Conservation (phyloP, 805 yeast species). For the Sungouiozyma ichnusensis region DNA sequence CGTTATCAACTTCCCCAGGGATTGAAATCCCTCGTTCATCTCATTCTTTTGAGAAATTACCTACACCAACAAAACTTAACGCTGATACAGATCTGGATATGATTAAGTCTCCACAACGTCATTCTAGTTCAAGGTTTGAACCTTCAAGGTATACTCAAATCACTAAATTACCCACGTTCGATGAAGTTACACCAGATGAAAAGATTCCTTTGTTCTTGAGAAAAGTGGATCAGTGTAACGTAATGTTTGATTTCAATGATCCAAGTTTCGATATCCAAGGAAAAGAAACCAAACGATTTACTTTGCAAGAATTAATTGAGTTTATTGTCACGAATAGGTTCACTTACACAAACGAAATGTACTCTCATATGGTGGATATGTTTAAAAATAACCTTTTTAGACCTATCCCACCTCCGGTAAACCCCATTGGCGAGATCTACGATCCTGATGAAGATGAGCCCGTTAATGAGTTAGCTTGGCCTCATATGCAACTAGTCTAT, state of each 20-base stretch:
- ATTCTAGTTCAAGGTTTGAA: slow-evolving; percentile 85
- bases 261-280: slow-evolving; percentile 88
- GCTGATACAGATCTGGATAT: slow-evolving; percentile 60
- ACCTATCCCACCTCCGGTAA: slow-evolving; percentile 96
- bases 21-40: slow-evolving; percentile 32
- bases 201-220: slow-evolving; percentile 63
- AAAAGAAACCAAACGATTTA: slow-evolving; percentile 79
- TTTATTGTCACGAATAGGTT: slow-evolving; percentile 76
- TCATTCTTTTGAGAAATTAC: slow-evolving; percentile 46
- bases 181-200: slow-evolving; percentile 78
- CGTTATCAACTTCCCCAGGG: slow-evolving; percentile 14
- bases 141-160: slow-evolving; percentile 56
- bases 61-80: slow-evolving; percentile 50
- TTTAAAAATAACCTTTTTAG: slow-evolving; percentile 81
- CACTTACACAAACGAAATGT: slow-evolving; percentile 83
- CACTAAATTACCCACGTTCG: slow-evolving; percentile 73
- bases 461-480: slow-evolving; percentile 93
- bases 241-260: slow-evolving; percentile 87
- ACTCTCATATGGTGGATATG: slow-evolving; percentile 79
- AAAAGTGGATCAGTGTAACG: slow-evolving; percentile 89
- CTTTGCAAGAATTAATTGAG: slow-evolving; percentile 81
- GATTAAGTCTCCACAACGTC: slow-evolving; percentile 79
- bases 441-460: slow-evolving; percentile 99
- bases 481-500: slow-evolving; percentile 95
- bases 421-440: slow-evolving; percentile 89